These are phyloP conservation scores for Sistotremastrum niveocremeum DNA, from an alignment of 768 basidiomycete genomes.

Conservation along the genomic window DNA sequence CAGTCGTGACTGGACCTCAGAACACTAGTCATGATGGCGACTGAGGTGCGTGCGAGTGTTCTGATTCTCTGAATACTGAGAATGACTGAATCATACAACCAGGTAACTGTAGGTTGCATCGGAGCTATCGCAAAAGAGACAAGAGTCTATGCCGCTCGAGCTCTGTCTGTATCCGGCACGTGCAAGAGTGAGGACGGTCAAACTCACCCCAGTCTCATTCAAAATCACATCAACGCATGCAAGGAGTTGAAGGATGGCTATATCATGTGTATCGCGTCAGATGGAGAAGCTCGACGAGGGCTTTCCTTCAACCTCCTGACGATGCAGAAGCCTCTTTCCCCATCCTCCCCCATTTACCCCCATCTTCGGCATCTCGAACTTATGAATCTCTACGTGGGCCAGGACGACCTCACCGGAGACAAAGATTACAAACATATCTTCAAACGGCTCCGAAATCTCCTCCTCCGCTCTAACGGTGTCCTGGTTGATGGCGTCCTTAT, in stretches of 20 bases:
- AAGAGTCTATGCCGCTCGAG: slow-evolving; percentile 12
- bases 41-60: slow-evolving; percentile 4
- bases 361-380: slow-evolving; percentile 11
- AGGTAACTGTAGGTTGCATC: slow-evolving; percentile 15
- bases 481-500: slow-evolving; percentile 13
- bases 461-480: slow-evolving; percentile 15
- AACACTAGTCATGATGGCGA: slow-evolving; percentile 1
- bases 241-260: no score
- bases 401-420: slow-evolving; percentile 22
- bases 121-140: slow-evolving; percentile 10
- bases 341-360: slow-evolving; percentile 13
- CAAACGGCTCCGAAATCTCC: slow-evolving; percentile 20
- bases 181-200: slow-evolving; percentile 15
- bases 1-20: no score
- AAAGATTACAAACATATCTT: slow-evolving; percentile 24
- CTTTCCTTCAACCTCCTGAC: slow-evolving; percentile 13
- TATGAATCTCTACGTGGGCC: slow-evolving; percentile 19
- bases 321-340: slow-evolving; percentile 9
- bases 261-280: slow-evolving; percentile 17
- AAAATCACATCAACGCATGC: slow-evolving; percentile 7
- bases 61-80: no score
- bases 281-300: slow-evolving; percentile 18
- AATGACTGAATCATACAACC: no score
- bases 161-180: slow-evolving; percentile 13
- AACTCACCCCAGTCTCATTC: slow-evolving; percentile 11